Evolutionary conservation across 805 yeast species (phyloP).

Genomic region (Pichia deserticola): DNA sequence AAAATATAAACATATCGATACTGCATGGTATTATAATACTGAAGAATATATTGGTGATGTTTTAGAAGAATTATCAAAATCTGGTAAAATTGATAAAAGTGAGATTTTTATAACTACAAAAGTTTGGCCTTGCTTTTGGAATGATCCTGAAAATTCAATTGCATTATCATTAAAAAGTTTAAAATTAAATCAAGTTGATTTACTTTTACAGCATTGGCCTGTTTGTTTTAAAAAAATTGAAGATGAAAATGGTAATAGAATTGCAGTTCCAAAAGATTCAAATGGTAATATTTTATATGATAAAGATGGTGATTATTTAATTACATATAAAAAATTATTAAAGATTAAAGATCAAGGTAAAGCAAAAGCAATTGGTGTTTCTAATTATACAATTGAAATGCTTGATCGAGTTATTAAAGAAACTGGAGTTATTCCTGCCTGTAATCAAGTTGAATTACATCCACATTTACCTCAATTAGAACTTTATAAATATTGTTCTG

Average conservation of each 20-base stretch:
- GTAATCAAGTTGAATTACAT: conserved; percentile 49
- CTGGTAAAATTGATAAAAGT: conserved; percentile 41
- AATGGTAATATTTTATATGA: conserved; percentile 50
- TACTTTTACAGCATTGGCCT: conserved; percentile 46
- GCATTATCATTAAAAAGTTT: conserved; percentile 34
- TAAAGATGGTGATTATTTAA: conserved; percentile 77
- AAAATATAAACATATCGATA: conserved; percentile 43
- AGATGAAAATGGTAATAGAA: conserved; percentile 26
- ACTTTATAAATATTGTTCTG: conserved; percentile 31
- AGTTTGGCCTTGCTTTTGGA: conserved; percentile 46
- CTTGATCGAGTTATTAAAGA: conserved; percentile 35
- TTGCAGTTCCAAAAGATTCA: conserved; percentile 31
- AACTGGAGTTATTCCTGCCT: conserved; percentile 43
- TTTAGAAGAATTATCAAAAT: conserved; percentile 39
- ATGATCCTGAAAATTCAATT: conserved; percentile 35
- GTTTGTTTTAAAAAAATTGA: conserved; percentile 34
- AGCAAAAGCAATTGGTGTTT: conserved; percentile 50
- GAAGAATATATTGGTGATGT: conserved; percentile 38
- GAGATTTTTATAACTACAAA: conserved; percentile 68
- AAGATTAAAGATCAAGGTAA: conserved; percentile 51
- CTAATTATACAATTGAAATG: conserved; percentile 39
- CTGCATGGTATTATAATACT: conserved; percentile 44
- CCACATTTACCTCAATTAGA: conserved; percentile 37
- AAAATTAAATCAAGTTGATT: conserved; percentile 39
- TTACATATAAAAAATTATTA: conserved; percentile 63